A percentile compares a stretch with the other conserved stretches of the same genome.
Conservation (phyloP, 2,329 filamentous ascomycete genomes). For the Raffaelea arxii region DNA sequence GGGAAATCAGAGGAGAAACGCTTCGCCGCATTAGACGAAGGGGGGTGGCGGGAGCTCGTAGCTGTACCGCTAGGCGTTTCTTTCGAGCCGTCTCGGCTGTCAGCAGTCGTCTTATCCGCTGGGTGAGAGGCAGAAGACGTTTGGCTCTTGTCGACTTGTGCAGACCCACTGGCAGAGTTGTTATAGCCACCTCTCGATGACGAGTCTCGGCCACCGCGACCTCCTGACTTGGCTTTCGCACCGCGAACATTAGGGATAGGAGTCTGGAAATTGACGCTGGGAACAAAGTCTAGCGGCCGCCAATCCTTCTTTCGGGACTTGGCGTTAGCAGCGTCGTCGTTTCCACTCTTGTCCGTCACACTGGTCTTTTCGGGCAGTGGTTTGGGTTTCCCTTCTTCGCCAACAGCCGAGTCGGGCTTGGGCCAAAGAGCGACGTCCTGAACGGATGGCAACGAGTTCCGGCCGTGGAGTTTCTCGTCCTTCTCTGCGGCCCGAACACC, state of each 20-base stretch:
- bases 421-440: conserved; percentile 79
- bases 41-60: conserved; percentile 25
- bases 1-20: conserved; percentile 32
- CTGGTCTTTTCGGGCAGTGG: conserved; percentile 44
- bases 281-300: conserved; percentile 74
- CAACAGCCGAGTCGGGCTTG: conserved; percentile 68
- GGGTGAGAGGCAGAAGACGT: conserved; percentile 7
- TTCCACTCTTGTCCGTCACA: conserved; percentile 53
- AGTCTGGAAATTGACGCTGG: conserved; percentile 78
- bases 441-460: conserved; percentile 48
- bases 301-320: conserved; percentile 69
- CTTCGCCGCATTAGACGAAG: conserved; percentile 29
- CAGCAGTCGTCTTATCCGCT: conserved; percentile 26
- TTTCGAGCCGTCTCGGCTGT: conserved; percentile 23
- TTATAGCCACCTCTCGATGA: conserved; percentile 18
- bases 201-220: conserved; percentile 30
- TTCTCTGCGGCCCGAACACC: conserved; percentile 36
- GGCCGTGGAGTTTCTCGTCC: conserved; percentile 21
- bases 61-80: conserved; percentile 20
- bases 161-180: conserved; percentile 11
- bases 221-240: conserved; percentile 40
- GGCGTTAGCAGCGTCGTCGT: conserved; percentile 39
- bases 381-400: conserved; percentile 65
- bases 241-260: conserved; percentile 50
- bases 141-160: conserved; percentile 14